Percentiles rank a stretch among this genome's conserved stretches.
Evolutionary conservation across 2,329 filamentous ascomycete genomes (phyloP).

Genomic region (Fusarium staphyleae): DNA sequence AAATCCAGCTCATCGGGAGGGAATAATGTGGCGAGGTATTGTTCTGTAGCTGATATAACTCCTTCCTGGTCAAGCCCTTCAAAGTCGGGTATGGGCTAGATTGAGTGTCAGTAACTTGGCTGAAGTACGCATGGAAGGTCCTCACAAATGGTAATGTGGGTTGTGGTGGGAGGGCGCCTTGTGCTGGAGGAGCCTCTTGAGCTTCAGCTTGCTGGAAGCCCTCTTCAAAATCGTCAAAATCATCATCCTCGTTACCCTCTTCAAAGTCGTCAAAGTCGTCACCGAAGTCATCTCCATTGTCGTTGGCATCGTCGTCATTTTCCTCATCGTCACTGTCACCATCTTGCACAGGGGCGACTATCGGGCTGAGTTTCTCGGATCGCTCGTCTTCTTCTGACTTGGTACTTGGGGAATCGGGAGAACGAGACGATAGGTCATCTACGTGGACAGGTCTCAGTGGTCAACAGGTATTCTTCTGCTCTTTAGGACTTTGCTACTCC

Average conservation of each 20-base stretch:
- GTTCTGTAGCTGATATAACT: slow-evolving; percentile 65
- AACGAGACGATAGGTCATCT: slow-evolving; percentile 41
- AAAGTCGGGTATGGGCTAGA: slow-evolving; percentile 72
- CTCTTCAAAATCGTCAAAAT: slow-evolving; percentile 76
- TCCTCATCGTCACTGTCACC: slow-evolving; percentile 37
- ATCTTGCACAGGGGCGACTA: slow-evolving; percentile 27
- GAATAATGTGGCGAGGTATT: slow-evolving; percentile 73
- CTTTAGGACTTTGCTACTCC: slow-evolving; percentile 34
- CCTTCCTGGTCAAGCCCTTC: slow-evolving; percentile 67
- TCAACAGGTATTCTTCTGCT: slow-evolving; percentile 35
- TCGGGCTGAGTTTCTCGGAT: slow-evolving; percentile 30
- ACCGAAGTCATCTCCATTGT: slow-evolving; percentile 58
- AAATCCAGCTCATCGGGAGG: slow-evolving; percentile 62
- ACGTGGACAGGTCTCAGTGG: slow-evolving; percentile 33
- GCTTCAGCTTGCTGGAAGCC: slow-evolving; percentile 68
- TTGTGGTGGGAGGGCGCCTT: slow-evolving; percentile 46
- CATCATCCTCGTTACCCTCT: slow-evolving; percentile 61
- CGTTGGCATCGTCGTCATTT: slow-evolving; percentile 39
- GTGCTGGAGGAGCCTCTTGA: slow-evolving; percentile 37
- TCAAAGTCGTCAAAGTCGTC: slow-evolving; percentile 70
- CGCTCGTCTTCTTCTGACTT: slow-evolving; percentile 42
- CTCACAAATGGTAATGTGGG: slow-evolving; percentile 55
- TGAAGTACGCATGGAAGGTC: background rate
- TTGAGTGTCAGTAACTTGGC: slow-evolving; percentile 33
- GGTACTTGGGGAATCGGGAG: slow-evolving; percentile 42